Conservation (phyloP, 495 filamentous ascomycete genomes). For the Parathielavia hyrcaniae region DNA sequence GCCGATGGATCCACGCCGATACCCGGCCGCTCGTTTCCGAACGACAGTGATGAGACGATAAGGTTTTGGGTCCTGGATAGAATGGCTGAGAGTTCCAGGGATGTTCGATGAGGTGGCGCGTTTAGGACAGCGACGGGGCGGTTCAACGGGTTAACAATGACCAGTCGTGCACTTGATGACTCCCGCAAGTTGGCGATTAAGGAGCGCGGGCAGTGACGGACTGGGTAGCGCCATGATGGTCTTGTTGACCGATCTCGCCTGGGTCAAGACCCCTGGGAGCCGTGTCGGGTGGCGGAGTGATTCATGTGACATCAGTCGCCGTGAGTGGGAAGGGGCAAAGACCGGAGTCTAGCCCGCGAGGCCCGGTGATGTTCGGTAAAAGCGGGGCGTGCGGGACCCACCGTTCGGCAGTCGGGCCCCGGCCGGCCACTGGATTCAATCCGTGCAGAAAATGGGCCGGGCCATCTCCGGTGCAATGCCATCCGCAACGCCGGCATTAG, state of each 20-base stretch:
- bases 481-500: not conserved
- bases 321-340: conserved; percentile 11
- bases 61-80: not conserved
- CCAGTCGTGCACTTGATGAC: not conserved
- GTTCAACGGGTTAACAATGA: not conserved
- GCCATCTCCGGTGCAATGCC: not conserved
- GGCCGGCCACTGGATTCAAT: not conserved
- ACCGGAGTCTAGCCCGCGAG: conserved; percentile 14
- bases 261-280: not conserved
- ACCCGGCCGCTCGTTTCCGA: conserved; percentile 7
- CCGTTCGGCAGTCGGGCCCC: conserved; percentile 13
- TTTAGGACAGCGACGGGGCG: not conserved
- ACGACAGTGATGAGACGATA: not conserved
- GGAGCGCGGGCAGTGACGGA: not conserved
- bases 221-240: not conserved
- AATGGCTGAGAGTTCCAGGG: not conserved
- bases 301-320: conserved; percentile 14
- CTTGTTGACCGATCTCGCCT: not conserved
- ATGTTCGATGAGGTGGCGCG: not conserved
- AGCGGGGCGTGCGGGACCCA: conserved; percentile 6
- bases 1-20: conserved; percentile 24
- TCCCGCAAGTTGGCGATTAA: not conserved
- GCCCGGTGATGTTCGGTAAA: conserved; percentile 10
- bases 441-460: not conserved
- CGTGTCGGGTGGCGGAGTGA: not conserved